Evolutionary conservation across 139 green algal species (phyloP).

Genomic region (Tetradesmus obliquus): DNA sequence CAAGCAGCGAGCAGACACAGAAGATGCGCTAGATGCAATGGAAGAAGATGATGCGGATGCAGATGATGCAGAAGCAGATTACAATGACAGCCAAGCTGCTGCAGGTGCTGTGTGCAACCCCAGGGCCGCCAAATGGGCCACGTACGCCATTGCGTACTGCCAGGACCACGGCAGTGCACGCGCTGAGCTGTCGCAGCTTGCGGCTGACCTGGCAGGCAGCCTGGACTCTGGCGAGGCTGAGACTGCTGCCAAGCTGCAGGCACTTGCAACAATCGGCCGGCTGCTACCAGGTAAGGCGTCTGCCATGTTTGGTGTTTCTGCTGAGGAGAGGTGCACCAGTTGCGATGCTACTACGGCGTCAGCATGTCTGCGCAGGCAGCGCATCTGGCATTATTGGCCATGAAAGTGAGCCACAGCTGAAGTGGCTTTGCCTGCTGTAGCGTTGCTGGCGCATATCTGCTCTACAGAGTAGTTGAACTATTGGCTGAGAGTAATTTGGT

Average conservation of each 20-base stretch:
- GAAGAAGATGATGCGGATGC: background rate
- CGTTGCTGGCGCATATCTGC: no score
- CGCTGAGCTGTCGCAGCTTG: constrained; percentile 43
- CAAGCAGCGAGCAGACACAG: background rate
- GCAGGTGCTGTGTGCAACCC: constrained; percentile 49
- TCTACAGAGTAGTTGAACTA: no score
- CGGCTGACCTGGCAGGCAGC: constrained; percentile 45
- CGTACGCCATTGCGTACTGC: constrained; percentile 44
- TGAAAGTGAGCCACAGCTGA: no score
- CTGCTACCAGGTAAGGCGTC: constrained; percentile 8
- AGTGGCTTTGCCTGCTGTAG: no score
- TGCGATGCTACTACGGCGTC: background rate
- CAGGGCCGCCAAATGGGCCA: constrained; percentile 65
- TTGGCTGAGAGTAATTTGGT: no score
- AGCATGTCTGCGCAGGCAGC: background rate
- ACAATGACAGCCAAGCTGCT: background rate
- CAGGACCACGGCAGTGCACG: constrained; percentile 2
- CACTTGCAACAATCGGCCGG: constrained; percentile 32
- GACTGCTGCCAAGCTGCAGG: constrained; percentile 31
- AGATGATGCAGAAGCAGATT: background rate
- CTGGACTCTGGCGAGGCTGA: constrained; percentile 35
- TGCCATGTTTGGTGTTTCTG: background rate
- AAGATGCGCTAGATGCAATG: background rate
- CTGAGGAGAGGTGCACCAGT: no score
- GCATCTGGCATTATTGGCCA: background rate